Conservation (phyloP, 1,284 basidiomycete genomes). For the Nidula niveotomentosa region DNA sequence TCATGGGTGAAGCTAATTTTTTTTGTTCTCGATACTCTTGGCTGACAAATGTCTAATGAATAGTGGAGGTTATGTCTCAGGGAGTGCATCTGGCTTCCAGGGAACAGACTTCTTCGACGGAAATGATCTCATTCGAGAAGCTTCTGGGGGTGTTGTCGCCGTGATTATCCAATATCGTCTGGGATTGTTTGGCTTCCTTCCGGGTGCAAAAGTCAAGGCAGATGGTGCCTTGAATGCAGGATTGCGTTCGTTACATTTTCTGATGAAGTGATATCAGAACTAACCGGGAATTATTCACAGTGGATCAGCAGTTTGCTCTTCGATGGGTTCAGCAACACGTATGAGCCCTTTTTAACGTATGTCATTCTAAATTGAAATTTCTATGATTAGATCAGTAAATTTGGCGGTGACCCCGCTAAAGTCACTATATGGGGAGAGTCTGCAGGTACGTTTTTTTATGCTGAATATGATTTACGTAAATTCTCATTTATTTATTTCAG, state of each 20-base stretch:
- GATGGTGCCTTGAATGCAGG: conserved; percentile 33
- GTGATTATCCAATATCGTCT: conserved; percentile 41
- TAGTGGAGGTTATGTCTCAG: conserved; percentile 26
- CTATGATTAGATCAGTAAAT: conserved; percentile 18
- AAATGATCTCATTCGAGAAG: conserved; percentile 21
- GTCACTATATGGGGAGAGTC: conserved; percentile 37
- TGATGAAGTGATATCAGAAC: background rate
- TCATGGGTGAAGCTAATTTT: conserved; percentile 27
- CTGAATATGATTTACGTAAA: conserved; percentile 4
- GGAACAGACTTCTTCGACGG: conserved; percentile 7
- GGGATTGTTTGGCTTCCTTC: conserved; percentile 40
- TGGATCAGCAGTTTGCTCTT: conserved; percentile 41
- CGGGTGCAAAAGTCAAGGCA: conserved; percentile 30
- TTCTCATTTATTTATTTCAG: conserved; percentile 8
- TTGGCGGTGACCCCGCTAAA: conserved; percentile 30
- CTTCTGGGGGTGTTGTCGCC: conserved; percentile 26
- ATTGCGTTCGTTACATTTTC: conserved; percentile 22
- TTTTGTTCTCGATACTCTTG: background rate
- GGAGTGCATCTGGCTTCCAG: conserved; percentile 13
- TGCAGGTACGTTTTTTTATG: conserved; percentile 18
- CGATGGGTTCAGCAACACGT: conserved; percentile 41
- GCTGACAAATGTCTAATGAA: too few species aligned
- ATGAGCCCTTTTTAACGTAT: background rate
- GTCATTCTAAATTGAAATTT: background rate
- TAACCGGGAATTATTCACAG: conserved; percentile 13